Evolutionary conservation across 257 asterid genomes (phyloP), one percentile per base, ranked within the genome.

Genomic region (Schizonepeta tenuifolia): DNA sequence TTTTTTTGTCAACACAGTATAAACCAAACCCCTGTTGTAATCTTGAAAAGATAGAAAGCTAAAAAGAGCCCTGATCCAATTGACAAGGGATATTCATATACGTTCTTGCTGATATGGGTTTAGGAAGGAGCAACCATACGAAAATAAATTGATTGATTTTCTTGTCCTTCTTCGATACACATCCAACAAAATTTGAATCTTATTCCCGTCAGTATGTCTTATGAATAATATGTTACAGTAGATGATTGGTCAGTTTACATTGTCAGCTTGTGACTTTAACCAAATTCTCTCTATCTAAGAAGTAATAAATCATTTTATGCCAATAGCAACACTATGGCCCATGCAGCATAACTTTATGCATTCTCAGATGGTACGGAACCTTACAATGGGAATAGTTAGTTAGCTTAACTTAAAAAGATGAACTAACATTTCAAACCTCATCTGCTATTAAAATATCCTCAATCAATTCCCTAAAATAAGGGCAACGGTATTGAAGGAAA

Each of bases 261-360:
- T 38, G 18, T 76, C 69, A n/a, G 57, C 73, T 41, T 53, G 43
- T 70, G 14, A 60, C 44, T 50, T 62, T 0, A 51, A 62, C 12
- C 1, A 53, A 69, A 24, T 0, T 2, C 7, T 49, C 41, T 43
- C 18, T 17, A 38, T 35, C 38, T 53, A 53, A 55, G 20, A 59
- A 33, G 69, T 35, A 24, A 41, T 3, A 31, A 7, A 71, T 21
- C 40, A 21, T 56, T 71, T 65, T 56, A 50, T 22, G 63, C 54
- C 67, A 55, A 40, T 26, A 44, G 10, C 7, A 6, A 59, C 58
- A 3, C 7, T 8, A 43, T 65, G 20, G 66, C 78, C 35, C 41
- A 58, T 26, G 71, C 59, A 55, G 46, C 81, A 58, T 50, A 40
- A 44, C 22, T 5, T 28, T 51, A 2, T 31, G 38, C 46, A 61